These are phyloP conservation scores for Geotrichum aggregatum DNA, from an alignment of 1,139 yeast species.

Conservation along the genomic window DNA sequence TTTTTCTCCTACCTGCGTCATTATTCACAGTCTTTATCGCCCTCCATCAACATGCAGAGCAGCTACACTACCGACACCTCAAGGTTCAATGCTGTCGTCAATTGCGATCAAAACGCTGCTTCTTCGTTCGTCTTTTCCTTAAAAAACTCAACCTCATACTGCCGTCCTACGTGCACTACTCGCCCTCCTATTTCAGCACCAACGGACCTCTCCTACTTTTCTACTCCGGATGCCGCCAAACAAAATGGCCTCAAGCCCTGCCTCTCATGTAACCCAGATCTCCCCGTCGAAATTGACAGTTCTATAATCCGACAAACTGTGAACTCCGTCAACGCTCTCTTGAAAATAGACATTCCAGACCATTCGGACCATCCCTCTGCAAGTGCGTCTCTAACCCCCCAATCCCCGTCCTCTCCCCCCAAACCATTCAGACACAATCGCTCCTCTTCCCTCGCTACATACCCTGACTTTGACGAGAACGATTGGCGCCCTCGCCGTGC, in stretches of 20 bases:
- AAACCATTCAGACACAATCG: constrained; percentile 24
- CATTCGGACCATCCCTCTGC: neutral
- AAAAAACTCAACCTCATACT: constrained; percentile 12
- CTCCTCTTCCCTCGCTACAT: constrained; percentile 23
- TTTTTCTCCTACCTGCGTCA: neutral
- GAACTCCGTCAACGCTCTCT: constrained; percentile 2
- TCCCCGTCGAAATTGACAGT: constrained; percentile 40
- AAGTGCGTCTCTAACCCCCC: constrained; percentile 2
- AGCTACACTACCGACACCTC: neutral
- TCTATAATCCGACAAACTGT: neutral
- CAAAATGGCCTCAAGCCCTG: constrained; percentile 52
- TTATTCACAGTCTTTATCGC: neutral
- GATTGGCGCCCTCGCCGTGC: constrained; percentile 33
- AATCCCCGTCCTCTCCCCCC: constrained; percentile 26
- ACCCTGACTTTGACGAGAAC: constrained; percentile 18
- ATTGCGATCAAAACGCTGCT: constrained; percentile 5
- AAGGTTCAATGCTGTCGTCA: constrained; percentile 5
- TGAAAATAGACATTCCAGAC: neutral
- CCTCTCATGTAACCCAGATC: constrained; percentile 47
- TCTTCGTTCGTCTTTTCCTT: constrained; percentile 14
- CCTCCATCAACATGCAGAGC: neutral
- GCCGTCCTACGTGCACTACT: constrained; percentile 17
- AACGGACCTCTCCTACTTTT: constrained; percentile 9
- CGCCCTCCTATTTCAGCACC: constrained; percentile 5
- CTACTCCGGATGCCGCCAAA: constrained; percentile 38